Evolutionary conservation across 805 yeast genomes (phyloP).

Genomic region (Metschnikowia chrysomelidarum): DNA sequence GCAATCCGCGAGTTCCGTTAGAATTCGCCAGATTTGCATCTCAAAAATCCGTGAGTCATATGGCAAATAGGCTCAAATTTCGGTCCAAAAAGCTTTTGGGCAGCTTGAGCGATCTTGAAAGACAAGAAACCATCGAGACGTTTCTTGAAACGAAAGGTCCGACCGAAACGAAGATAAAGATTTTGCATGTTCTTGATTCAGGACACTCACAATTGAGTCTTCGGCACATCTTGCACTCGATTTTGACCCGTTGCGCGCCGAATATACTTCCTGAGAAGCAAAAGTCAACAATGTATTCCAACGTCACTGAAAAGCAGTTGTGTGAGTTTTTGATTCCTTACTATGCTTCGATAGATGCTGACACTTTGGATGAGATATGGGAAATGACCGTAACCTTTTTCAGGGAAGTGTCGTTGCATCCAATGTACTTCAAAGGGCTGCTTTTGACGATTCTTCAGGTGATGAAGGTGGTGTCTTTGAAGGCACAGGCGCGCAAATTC

Average conservation of each 20-base stretch:
- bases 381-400: slow-evolving; percentile 53
- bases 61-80: slow-evolving; percentile 61
- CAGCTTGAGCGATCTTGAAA: slow-evolving; percentile 61
- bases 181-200: slow-evolving; percentile 80
- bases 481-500: slow-evolving; percentile 55
- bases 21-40: slow-evolving; percentile 12
- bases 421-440: slow-evolving; percentile 45
- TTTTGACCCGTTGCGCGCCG: slow-evolving; percentile 46
- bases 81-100: slow-evolving; percentile 66
- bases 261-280: slow-evolving; percentile 27
- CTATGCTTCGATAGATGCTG: slow-evolving; percentile 64
- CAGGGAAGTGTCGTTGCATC: slow-evolving; percentile 52
- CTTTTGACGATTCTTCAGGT: slow-evolving; percentile 55
- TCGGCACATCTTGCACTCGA: slow-evolving; percentile 61
- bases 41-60: slow-evolving; percentile 33
- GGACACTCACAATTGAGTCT: slow-evolving; percentile 74
- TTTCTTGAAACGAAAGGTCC: slow-evolving; percentile 43
- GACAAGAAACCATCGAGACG: slow-evolving; percentile 69
- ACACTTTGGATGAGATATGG: slow-evolving; percentile 81
- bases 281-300: slow-evolving; percentile 48
- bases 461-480: slow-evolving; percentile 50
- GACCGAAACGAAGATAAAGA: slow-evolving; percentile 39
- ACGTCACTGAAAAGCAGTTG: slow-evolving; percentile 44
- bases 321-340: slow-evolving; percentile 59
- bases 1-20: slow-evolving; percentile 18